Evolutionary conservation across 176 grass and related monocot species (phyloP), one percentile per base, ranked within the genome.

Genomic region (Alloteropsis semialata): DNA sequence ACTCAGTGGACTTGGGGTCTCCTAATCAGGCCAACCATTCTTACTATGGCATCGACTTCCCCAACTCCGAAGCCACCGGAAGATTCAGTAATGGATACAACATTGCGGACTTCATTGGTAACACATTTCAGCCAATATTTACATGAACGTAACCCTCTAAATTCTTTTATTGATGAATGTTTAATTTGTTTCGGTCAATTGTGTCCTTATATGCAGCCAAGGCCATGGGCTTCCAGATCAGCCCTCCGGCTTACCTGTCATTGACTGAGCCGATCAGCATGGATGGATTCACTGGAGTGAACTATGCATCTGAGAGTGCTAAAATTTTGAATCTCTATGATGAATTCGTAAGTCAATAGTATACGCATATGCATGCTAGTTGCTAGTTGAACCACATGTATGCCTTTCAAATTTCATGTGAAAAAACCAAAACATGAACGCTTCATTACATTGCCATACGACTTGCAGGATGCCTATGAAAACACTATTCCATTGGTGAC

Each of bases 51-150:
- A 75, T 91, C 17, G 89, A 88, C 64, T 88, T 69, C 33, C 75
- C 85, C 8, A 18, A 53, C 10, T 61, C 59, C 0, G 36, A 16
- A 24, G 13, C 89, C 51, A 91, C 89, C 2, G 89, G 89, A 10
- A 80, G 89, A 76, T 91, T 91, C 81, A 88, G 85, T 53, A 88
- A 91, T 44, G 89, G 89, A 45, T 88, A 88, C 74, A 88, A 88
- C 68, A 63, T 77, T 21, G 69, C 80, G 21, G 81, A 91, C 30
- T 91, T 88, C 56, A 69, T 91, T 15, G 57, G 75, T 78, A 62
- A 2, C 1, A 34, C 17, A 11, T 72, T 10, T 43, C n/a, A n/a
- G n/a, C n/a, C n/a, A n/a, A n/a, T n/a, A n/a, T n/a, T n/a, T n/a
- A n/a, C n/a, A 36, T 36, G 34, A 36, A 3, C 34, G 34, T n/a